phyloP scores from a whole-genome alignment of 768 basidiomycete species.

The Collybia mongolica region DNA sequence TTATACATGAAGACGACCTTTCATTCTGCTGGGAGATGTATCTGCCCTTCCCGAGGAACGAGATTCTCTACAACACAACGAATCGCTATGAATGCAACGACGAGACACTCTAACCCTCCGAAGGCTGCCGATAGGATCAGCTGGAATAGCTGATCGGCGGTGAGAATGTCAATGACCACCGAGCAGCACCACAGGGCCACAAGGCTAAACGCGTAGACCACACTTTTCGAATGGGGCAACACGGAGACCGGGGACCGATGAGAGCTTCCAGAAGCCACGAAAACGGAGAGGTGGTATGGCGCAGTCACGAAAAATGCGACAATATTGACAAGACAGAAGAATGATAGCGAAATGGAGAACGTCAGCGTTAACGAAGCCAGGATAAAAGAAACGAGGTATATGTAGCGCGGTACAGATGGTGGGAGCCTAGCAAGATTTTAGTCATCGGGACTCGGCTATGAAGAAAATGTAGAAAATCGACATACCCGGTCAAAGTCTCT shows the following conservation, averaged over 20 bases:
- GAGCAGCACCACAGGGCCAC: constrained; percentile 7
- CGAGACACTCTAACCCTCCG: constrained; percentile 9
- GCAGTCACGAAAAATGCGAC: constrained; percentile 11
- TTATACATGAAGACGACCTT: neutral
- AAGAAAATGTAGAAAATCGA: too few species aligned
- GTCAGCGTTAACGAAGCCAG: constrained; percentile 7
- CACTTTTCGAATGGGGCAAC: constrained; percentile 4
- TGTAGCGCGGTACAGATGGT: neutral
- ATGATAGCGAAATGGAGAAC: constrained; percentile 1
- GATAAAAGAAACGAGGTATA: constrained; percentile 9
- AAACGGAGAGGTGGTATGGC: constrained; percentile 10
- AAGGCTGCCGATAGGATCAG: constrained; percentile 6
- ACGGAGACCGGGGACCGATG: neutral
- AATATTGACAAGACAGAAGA: constrained; percentile 9
- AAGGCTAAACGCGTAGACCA: constrained; percentile 5
- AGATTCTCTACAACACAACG: constrained; percentile 9
- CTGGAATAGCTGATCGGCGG: constrained; percentile 1
- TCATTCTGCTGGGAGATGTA: neutral
- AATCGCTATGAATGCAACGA: neutral
- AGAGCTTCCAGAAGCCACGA: constrained; percentile 5
- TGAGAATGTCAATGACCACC: constrained; percentile 6
- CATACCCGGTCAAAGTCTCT: too few species aligned
- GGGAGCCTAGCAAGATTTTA: too few species aligned
- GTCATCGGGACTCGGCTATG: too few species aligned
- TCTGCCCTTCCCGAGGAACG: constrained; percentile 5